Evolutionary conservation across 2,329 filamentous ascomycete genomes (phyloP).

Genomic region (Xylaria polymorpha): DNA sequence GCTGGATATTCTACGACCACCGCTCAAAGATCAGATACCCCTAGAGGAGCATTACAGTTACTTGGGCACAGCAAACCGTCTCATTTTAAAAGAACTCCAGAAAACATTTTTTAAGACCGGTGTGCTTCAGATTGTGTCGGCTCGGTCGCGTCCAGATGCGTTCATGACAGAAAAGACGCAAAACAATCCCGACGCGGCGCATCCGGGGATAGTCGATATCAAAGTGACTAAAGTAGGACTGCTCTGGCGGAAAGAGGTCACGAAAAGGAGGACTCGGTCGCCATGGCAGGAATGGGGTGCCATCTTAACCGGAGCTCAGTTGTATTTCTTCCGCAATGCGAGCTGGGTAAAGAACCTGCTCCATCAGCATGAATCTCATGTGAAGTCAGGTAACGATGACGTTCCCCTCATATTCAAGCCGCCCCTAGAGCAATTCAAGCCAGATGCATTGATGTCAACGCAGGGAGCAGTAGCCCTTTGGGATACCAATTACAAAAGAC

Average conservation of each 20-base stretch:
- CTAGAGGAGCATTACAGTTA: conserved; percentile 94
- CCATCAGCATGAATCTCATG: conserved; percentile 84
- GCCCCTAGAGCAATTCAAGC: conserved; percentile 90
- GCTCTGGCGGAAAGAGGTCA: conserved; percentile 92
- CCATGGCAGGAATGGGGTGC: conserved; percentile 99
- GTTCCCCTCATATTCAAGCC: conserved; percentile 90
- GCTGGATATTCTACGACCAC: conserved; percentile 83
- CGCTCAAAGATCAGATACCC: conserved; percentile 90
- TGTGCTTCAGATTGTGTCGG: conserved; percentile 93
- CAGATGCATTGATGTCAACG: conserved; percentile 92
- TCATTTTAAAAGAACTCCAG: conserved; percentile 85
- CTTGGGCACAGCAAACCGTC: conserved; percentile 76
- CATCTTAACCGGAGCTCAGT: conserved; percentile 92
- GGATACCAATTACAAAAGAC: conserved; percentile 89
- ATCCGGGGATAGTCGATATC: conserved; percentile 94
- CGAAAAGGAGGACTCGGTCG: conserved; percentile 92
- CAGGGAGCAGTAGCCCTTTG: conserved; percentile 90
- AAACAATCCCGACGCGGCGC: conserved; percentile 85
- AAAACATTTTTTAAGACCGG: conserved; percentile 92
- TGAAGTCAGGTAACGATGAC: conserved; percentile 79
- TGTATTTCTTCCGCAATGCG: conserved; percentile 96
- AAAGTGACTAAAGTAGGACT: conserved; percentile 96
- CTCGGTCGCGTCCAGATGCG: conserved; percentile 90
- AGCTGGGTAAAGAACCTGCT: conserved; percentile 92
- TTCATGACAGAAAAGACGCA: conserved; percentile 91